These are phyloP conservation scores for Pyrus hybrid DNA, from an alignment of 331 rosid genomes.

Conservation along the genomic window DNA sequence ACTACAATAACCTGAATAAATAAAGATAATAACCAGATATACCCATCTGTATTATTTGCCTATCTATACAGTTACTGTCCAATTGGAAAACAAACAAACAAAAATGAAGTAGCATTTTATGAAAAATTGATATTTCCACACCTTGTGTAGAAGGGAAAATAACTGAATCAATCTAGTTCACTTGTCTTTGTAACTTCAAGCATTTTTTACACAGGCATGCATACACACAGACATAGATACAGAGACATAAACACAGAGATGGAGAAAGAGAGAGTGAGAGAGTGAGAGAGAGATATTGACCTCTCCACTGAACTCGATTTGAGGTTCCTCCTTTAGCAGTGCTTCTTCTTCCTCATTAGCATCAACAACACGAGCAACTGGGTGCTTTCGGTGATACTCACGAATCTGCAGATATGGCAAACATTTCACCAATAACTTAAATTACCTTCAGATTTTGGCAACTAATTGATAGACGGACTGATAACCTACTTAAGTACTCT, in stretches of 20 bases:
- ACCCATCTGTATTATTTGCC: background rate
- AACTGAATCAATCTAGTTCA: background rate
- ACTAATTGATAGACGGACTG: background rate
- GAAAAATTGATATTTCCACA: background rate
- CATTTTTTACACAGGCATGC: background rate
- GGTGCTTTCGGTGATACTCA: conserved; percentile 93
- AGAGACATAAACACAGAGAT: background rate
- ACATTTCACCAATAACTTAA: background rate
- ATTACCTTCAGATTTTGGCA: no score
- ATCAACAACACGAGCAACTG: conserved; percentile 87
- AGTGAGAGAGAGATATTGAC: conserved; percentile 24
- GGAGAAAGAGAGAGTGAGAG: background rate
- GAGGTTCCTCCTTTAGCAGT: conserved; percentile 81
- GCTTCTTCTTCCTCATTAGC: conserved; percentile 65
- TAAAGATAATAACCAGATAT: background rate
- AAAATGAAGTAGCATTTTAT: background rate
- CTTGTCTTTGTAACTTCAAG: background rate
- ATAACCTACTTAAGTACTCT: background rate
- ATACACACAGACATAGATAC: background rate
- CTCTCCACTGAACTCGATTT: conserved; percentile 95
- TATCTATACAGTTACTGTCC: background rate
- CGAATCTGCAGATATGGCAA: conserved; percentile 62
- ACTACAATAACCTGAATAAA: background rate
- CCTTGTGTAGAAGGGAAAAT: background rate
- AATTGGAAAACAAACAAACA: background rate